These are phyloP conservation scores for Colletotrichum cordylinicola DNA, from an alignment of 2,329 filamentous ascomycete genomes.

Conservation along the genomic window DNA sequence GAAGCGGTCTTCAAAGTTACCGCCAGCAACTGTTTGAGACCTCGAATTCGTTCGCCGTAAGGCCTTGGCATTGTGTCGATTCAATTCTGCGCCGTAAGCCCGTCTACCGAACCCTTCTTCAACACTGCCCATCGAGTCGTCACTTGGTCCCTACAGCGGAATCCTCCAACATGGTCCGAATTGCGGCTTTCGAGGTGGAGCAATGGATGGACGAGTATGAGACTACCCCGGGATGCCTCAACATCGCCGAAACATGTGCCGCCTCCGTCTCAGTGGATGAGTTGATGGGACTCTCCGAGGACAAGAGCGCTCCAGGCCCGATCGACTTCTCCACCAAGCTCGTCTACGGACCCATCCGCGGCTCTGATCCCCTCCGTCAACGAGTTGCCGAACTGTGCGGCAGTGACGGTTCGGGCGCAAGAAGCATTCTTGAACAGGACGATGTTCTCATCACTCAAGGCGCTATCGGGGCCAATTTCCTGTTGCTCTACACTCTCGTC, in stretches of 20 bases:
- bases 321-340: constrained; percentile 61
- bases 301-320: constrained; percentile 48
- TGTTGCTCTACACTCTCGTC: constrained; percentile 73
- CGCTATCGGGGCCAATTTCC: constrained; percentile 79
- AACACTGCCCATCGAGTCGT: not conserved
- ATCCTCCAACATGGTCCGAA: constrained; percentile 35
- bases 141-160: not conserved
- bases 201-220: constrained; percentile 71
- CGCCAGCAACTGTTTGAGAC: constrained; percentile 1
- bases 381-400: constrained; percentile 72
- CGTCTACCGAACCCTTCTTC: not conserved
- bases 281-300: constrained; percentile 63
- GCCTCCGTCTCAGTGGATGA: constrained; percentile 77
- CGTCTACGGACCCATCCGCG: constrained; percentile 77
- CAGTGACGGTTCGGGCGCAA: constrained; percentile 40
- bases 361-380: constrained; percentile 66
- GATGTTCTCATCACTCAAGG: constrained; percentile 77
- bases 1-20: not conserved
- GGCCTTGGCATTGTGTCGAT: constrained; percentile 17
- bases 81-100: not conserved
- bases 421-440: constrained; percentile 41
- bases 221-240: constrained; percentile 61
- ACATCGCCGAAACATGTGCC: constrained; percentile 82
- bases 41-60: not conserved
- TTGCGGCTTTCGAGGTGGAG: constrained; percentile 69